Evolutionary conservation across 805 yeast species (phyloP), one percentile per base, ranked within the genome.

Genomic region (Schwanniomyces sp.): DNA sequence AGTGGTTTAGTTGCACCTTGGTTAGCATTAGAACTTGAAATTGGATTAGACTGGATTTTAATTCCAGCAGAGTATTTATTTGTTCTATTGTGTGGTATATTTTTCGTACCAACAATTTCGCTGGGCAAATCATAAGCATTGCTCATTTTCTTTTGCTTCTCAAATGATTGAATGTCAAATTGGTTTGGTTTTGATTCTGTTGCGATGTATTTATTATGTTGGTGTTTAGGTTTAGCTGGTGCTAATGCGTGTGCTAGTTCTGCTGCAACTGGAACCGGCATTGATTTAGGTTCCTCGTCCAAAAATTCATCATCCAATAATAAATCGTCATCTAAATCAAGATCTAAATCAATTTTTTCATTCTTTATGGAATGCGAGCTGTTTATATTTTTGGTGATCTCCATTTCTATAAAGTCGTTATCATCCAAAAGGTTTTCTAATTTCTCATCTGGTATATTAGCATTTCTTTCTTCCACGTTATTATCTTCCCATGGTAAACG

Each of bases 121-220:
- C 72, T 67, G 1, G 92, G 92, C 57, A 86, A 85, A 58, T 86
- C 94, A 55, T 85, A 86, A 0, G 91, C 90, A 66, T 85, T 89
- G n/a, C 84, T 78, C 59, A 81, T 84, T 55, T 78, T 77, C 62
- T 84, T 83, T 8, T 16, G 11, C 7, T 32, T 32, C 11, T 32
- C 36, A 7, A 14, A 14, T 9, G 21, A 6, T 14, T 14, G 21
- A 7, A 32, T 7, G 14, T 32, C 36, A 32, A 32, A 14, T 32
- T 16, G 36, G 2, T 26, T 26, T 26, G 30, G 16, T 39, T 14
- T 14, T 7, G 21, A 7, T 26, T 25, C 24, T 8, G 26, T 32
- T 7, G 36, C 8, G 7, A 6, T 7, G 11, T 32, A 32, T 12
- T 32, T 32, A 7, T 32, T 16, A 14, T 17, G 17, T 21, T 38